Conservation (phyloP, 805 yeast species). For the Wickerhamomyces ciferrii region DNA sequence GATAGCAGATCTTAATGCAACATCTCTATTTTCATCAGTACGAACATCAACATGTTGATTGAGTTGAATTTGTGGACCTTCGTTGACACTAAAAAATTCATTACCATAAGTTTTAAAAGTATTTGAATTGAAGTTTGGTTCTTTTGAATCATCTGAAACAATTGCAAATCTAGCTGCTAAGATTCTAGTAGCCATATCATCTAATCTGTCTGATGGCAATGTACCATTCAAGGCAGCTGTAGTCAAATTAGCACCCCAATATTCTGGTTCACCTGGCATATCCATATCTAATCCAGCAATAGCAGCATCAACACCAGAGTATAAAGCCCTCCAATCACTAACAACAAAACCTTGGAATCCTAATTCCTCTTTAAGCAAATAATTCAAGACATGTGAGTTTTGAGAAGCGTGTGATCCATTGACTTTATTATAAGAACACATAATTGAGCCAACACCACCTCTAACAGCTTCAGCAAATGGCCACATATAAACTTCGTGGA, state of each 20-base stretch:
- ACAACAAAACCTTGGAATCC: slow-evolving; percentile 44
- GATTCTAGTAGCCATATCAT: slow-evolving; percentile 42
- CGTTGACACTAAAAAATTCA: slow-evolving; percentile 31
- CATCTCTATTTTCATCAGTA: slow-evolving; percentile 25
- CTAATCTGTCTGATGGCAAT: slow-evolving; percentile 33
- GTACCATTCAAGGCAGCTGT: slow-evolving; percentile 36
- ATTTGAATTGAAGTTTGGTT: slow-evolving; percentile 20
- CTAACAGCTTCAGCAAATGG: slow-evolving; percentile 54
- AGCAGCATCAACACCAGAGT: slow-evolving; percentile 37
- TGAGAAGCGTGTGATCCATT: slow-evolving; percentile 52
- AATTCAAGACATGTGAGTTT: slow-evolving; percentile 32
- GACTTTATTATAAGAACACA: slow-evolving; percentile 56
- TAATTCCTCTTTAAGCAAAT: slow-evolving; percentile 47
- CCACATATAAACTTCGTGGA: slow-evolving; percentile 51
- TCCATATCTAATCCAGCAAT: slow-evolving; percentile 54
- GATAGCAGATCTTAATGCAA: slow-evolving; percentile 35
- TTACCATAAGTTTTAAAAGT: slow-evolving; percentile 35
- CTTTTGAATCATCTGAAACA: slow-evolving; percentile 34
- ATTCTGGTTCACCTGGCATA: slow-evolving; percentile 56
- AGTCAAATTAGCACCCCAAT: slow-evolving; percentile 39
- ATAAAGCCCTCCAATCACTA: slow-evolving; percentile 57
- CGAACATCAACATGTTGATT: slow-evolving; percentile 47
- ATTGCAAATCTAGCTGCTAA: slow-evolving; percentile 37
- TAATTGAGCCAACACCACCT: slow-evolving; percentile 42
- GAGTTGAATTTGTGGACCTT: slow-evolving; percentile 31